Percentiles rank a stretch among this genome's conserved stretches.
phyloP scores from a whole-genome alignment of 148 eudicot species.

The Cornus kousa region DNA sequence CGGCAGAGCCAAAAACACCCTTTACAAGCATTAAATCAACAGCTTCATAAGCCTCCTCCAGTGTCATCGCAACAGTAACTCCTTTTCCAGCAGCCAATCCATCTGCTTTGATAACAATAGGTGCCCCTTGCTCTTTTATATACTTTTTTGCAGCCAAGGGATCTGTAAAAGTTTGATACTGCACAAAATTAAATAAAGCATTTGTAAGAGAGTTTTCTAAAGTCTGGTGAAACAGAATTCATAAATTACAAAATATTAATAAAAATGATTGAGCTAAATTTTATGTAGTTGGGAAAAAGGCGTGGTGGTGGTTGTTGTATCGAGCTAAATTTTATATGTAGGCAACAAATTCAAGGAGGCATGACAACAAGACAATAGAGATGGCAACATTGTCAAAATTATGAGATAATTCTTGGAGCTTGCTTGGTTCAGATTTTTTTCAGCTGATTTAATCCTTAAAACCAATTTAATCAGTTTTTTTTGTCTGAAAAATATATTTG shows the following conservation, averaged over 20 bases:
- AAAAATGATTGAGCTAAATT: not conserved
- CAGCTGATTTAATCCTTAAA: too few species aligned
- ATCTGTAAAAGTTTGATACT: constrained; percentile 84
- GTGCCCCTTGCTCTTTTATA: constrained; percentile 79
- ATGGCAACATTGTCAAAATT: not conserved
- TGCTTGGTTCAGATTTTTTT: too few species aligned
- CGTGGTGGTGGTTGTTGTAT: too few species aligned
- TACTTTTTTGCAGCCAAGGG: constrained; percentile 77
- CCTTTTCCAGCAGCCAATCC: constrained; percentile 98
- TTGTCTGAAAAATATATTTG: too few species aligned
- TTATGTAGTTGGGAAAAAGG: too few species aligned
- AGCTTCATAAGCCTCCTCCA: constrained; percentile 79
- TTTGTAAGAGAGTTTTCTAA: not conserved
- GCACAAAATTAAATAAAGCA: constrained; percentile 33
- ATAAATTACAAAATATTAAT: not conserved
- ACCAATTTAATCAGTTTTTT: too few species aligned
- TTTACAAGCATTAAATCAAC: constrained; percentile 86
- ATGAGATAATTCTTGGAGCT: too few species aligned
- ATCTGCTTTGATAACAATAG: constrained; percentile 88
- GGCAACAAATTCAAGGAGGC: not conserved
- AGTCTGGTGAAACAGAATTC: not conserved
- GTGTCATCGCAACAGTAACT: constrained; percentile 81
- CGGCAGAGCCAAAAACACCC: constrained; percentile 72
- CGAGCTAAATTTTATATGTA: not conserved
- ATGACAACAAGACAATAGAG: not conserved